Percentiles rank a stretch among this genome's conserved stretches.
phyloP scores from a whole-genome alignment of 345 rosid genomes.

The Arabis hirsuta region DNA sequence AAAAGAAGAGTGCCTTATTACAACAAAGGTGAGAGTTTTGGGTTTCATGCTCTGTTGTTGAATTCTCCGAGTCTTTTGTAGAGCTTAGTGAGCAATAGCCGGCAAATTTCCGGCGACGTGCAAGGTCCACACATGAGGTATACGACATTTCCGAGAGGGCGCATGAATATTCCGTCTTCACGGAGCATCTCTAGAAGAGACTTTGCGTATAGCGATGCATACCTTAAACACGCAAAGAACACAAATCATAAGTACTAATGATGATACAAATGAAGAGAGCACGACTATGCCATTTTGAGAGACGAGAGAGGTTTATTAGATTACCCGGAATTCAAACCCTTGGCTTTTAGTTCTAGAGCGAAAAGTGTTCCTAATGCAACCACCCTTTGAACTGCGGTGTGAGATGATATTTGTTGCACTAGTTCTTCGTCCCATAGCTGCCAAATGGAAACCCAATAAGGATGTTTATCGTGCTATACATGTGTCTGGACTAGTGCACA shows the following conservation, averaged over 20 bases:
- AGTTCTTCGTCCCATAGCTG: constrained; percentile 84
- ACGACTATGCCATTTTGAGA: constrained; percentile 10
- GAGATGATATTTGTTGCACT: constrained; percentile 67
- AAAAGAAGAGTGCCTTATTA: background rate
- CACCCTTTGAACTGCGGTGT: constrained; percentile 76
- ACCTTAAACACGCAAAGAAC: constrained; percentile 48
- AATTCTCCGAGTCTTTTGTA: constrained; percentile 60
- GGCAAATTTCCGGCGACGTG: constrained; percentile 68
- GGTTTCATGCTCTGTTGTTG: constrained; percentile 12
- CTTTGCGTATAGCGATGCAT: constrained; percentile 66
- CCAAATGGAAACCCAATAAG: constrained; percentile 23
- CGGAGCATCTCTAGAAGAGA: constrained; percentile 73
- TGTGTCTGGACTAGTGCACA: background rate
- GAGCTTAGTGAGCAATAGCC: constrained; percentile 62
- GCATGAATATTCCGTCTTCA: constrained; percentile 72
- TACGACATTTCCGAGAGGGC: constrained; percentile 87
- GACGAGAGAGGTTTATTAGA: background rate
- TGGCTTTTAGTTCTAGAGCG: constrained; percentile 74
- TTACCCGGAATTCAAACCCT: constrained; percentile 76
- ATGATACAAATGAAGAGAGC: background rate
- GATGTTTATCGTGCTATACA: background rate
- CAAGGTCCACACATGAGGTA: constrained; percentile 94
- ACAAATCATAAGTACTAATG: background rate
- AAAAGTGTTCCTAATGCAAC: constrained; percentile 78
- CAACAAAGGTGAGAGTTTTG: background rate